phyloP scores from a whole-genome alignment of 75 land plant genomes.

The Cupressus sempervirens region DNA sequence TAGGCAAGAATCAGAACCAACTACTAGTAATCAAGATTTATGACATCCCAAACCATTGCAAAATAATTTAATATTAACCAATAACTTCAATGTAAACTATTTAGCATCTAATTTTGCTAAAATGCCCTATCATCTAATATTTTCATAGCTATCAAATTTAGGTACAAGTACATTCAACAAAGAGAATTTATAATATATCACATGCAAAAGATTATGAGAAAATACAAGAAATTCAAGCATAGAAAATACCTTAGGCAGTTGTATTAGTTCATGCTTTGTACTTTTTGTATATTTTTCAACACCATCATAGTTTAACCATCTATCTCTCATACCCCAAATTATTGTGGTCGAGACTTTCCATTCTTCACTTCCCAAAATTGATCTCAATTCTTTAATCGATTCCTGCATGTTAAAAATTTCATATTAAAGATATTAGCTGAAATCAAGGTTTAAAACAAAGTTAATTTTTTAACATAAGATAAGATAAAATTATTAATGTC shows the following conservation, averaged over 20 bases:
- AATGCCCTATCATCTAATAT: background rate
- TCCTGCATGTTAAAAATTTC: conserved; percentile 14
- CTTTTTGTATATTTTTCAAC: conserved; percentile 24
- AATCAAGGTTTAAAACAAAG: background rate
- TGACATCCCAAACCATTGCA: background rate
- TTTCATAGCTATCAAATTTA: background rate
- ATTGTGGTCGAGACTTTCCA: conserved; percentile 30
- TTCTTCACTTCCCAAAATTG: conserved; percentile 9
- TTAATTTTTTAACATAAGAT: background rate
- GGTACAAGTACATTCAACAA: background rate
- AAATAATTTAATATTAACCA: background rate
- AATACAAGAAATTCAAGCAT: background rate
- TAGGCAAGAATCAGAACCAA: background rate
- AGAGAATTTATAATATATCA: background rate
- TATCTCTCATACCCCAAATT: conserved; percentile 35
- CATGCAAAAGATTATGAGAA: background rate
- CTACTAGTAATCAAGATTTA: background rate
- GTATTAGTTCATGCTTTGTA: conserved; percentile 21
- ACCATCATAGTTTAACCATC: conserved; percentile 28
- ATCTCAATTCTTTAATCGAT: conserved; percentile 18
- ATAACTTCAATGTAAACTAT: background rate
- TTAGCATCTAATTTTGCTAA: background rate
- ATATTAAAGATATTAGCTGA: background rate
- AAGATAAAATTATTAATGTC: no score
- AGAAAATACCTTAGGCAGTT: conserved; percentile 28